Percentiles rank a stretch among this genome's conserved stretches.
These are phyloP conservation scores for Cryphonectria naterciae DNA, from an alignment of 2,329 filamentous ascomycete genomes.

Conservation along the genomic window DNA sequence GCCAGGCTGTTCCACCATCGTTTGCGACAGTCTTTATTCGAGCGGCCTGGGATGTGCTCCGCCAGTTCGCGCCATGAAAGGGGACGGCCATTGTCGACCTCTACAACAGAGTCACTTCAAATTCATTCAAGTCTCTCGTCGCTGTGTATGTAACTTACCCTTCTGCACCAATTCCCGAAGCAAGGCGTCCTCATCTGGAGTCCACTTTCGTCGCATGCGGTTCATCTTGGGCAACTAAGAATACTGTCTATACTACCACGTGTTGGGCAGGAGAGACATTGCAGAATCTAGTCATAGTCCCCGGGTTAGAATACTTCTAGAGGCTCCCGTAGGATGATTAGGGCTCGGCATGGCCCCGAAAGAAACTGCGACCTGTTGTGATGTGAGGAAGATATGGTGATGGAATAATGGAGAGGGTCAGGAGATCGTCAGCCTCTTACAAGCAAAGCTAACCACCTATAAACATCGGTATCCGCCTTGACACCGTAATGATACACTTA, in stretches of 20 bases:
- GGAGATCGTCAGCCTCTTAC: no score
- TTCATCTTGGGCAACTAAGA: not conserved
- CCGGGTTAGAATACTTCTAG: no score
- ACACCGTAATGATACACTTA: no score
- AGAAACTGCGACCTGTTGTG: no score
- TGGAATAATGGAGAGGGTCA: no score
- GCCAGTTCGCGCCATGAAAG: slow-evolving; percentile 10
- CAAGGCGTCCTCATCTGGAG: slow-evolving; percentile 20
- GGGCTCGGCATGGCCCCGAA: no score
- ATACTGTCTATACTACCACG: not conserved
- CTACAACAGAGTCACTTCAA: not conserved
- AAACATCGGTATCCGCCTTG: no score
- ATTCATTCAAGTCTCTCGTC: not conserved
- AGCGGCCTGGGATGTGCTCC: not conserved
- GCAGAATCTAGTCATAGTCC: no score
- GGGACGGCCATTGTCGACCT: not conserved
- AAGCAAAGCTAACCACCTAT: no score
- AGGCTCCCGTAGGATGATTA: no score
- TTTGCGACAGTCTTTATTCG: slow-evolving; percentile 15
- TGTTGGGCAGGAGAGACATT: no score
- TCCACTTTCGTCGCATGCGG: slow-evolving; percentile 19
- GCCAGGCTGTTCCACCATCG: slow-evolving; percentile 17
- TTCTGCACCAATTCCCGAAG: slow-evolving; percentile 14
- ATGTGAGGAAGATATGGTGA: no score
- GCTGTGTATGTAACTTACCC: slow-evolving; percentile 8